phyloP scores from a whole-genome alignment of 352 stramenopile genomes.

The Pythium scleroteichum region DNA sequence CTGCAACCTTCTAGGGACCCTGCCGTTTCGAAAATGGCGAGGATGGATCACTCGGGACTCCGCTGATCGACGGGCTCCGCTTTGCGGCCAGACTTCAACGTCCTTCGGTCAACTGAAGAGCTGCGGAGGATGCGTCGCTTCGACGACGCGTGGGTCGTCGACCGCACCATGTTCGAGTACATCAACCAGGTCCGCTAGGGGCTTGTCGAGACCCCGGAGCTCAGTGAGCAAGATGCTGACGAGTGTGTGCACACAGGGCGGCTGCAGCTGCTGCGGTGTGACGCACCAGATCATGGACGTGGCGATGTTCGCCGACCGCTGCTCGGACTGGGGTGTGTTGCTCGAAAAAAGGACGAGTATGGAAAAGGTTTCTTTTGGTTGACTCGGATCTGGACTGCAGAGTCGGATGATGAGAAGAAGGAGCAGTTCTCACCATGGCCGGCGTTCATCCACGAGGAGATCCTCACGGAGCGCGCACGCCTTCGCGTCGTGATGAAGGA shows the following conservation, averaged over 20 bases:
- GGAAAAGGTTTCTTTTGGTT: too few species aligned
- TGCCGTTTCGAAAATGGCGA: not conserved
- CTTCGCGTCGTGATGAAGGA: constrained; percentile 86
- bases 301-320: constrained; percentile 80
- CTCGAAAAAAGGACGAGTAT: too few species aligned
- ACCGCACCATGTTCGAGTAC: constrained; percentile 95
- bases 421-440: constrained; percentile 87
- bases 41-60: not conserved
- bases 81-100: constrained; percentile 17
- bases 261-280: constrained; percentile 92
- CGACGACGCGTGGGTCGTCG: constrained; percentile 88
- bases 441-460: constrained; percentile 91
- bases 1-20: constrained; percentile 4
- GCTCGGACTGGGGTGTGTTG: constrained; percentile 84
- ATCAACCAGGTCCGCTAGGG: constrained; percentile 66
- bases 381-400: too few species aligned
- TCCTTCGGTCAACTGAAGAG: constrained; percentile 17
- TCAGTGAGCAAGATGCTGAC: not conserved
- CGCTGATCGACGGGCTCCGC: not conserved
- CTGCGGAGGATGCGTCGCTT: constrained; percentile 55
- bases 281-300: constrained; percentile 87
- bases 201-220: not conserved
- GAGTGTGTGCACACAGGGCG: constrained; percentile 45
- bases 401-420: constrained; percentile 91
- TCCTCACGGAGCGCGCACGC: constrained; percentile 89